Base-by-base conservation (phyloP, 2,329 filamentous ascomycete species). In the Hypoxylon sp. region DNA sequence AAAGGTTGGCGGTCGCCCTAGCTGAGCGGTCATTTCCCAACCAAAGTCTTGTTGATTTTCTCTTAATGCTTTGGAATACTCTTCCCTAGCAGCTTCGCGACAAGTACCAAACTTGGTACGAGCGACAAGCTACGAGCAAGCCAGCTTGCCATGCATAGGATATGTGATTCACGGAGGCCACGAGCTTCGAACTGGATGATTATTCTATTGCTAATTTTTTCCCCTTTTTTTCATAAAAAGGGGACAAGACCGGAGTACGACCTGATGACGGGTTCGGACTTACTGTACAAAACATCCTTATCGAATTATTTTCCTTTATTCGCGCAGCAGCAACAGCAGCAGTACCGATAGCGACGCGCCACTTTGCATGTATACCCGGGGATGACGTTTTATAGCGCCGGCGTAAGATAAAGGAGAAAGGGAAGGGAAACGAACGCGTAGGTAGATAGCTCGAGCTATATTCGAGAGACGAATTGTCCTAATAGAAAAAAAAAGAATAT, bases 381-480 rank as follows among this genome's bases (percentile, higher is more conserved):
- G 54, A 57, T 59, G 58, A 61, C 47, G 54, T 53, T n/a, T n/a
- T 62, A 51, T 65, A 62, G 58, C 60, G 58, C 54, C 55, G 60
- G 63, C 63, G 63, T 61, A 63, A 23, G 52, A 60, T 63, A 62
- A 55, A 55, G 52, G 55, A n/a, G n/a, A n/a, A n/a, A n/a, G 31
- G 31, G n/a, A 35, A 15, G 4, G 13, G 13, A n/a, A 55, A 53
- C n/a, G n/a, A 48, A 55, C 37, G 56, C 55, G 58, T 60, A 59
- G 52, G 62, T 59, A 59, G 52, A 64, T 59, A 62, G 55, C 61
- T 62, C 58, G 58, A 64, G 53, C 49, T 54, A 57, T 64, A 40
- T 62, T 61, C 61, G 48, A n/a, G 64, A 66, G 61, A 48, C 59
- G 64, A 64, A n/a, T n/a, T 66, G 57, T 64, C n/a, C 61, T 66